Base-by-base conservation (phyloP, 768 basidiomycete species). In the Fistulinella prunicolor region DNA sequence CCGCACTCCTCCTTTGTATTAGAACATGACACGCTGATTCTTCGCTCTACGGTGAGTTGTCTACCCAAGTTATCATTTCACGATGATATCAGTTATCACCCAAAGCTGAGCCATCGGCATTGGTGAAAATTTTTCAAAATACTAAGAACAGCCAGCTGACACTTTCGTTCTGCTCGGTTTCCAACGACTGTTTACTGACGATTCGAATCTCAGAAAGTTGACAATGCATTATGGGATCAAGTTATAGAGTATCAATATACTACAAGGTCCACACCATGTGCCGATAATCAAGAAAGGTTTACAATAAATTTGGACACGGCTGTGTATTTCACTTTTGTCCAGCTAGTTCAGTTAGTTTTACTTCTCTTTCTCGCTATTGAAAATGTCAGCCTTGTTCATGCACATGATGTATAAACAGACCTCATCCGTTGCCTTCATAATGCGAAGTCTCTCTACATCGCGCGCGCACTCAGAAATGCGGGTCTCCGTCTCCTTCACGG, bases 391-490 rank as follows among this genome's bases (percentile, higher is more conserved):
- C 12, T n/a, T 20, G 13, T 28, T 32, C 14, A 20, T 6, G 19
- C 43, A 40, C 14, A n/a, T 37, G 16, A 29, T 21, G 8, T 36
- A 58, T 24, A 13, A 20, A 47, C 65, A 10, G 32, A 69, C 65
- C 70, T 89, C 88, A 55, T 90, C 88, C 8, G 81, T 81, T 29
- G 78, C 79, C 60, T 85, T 83, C 56, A 81, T 74, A 17, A 73
- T 70, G 24, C 86, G 71, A 43, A 90, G 62, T 52, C 75, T 74
- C 55, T 90, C 86, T 2, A 92, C 76, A 58, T 90, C 86, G 45
- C 78, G 74, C n/a, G 77, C 76, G 72, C 89, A 90, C 46, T 82
- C 82, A 42, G 81, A 76, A 44, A 90, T 69, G 55, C 76, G 77
- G 42, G 79, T 73, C 1, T 85, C 86, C 20, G 79, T 74, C 43